These are phyloP conservation scores for Cladosporium sp. DNA, from an alignment of 2,329 filamentous ascomycete species.

Conservation along the genomic window DNA sequence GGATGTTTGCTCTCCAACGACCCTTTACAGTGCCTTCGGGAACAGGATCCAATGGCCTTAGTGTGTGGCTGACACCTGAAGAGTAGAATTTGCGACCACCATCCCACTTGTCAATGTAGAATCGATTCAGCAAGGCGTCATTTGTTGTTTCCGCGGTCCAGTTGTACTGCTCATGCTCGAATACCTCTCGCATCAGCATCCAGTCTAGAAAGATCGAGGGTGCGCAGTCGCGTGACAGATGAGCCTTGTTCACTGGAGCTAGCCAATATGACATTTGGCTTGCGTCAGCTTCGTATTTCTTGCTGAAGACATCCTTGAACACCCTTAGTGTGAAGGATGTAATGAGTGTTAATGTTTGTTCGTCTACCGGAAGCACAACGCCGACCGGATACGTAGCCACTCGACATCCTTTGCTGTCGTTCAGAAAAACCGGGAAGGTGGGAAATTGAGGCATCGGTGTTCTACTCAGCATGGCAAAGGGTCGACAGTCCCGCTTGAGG, in stretches of 20 bases:
- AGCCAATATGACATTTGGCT: constrained; percentile 78
- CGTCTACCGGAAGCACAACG: constrained; percentile 44
- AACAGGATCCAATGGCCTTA: constrained; percentile 62
- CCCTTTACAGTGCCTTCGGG: constrained; percentile 50
- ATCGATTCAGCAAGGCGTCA: constrained; percentile 44
- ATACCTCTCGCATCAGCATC: constrained; percentile 48
- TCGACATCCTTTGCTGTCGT: constrained; percentile 55
- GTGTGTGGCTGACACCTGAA: constrained; percentile 40
- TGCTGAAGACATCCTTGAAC: constrained; percentile 85
- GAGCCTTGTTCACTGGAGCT: constrained; percentile 48
- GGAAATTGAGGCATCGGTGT: constrained; percentile 61
- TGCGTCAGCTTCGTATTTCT: constrained; percentile 64
- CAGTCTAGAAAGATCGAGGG: constrained; percentile 52
- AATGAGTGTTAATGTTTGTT: constrained; percentile 51
- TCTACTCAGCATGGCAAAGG: constrained; percentile 69
- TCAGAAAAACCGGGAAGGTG: constrained; percentile 68
- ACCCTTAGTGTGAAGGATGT: constrained; percentile 69
- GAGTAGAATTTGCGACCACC: constrained; percentile 58
- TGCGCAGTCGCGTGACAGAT: neutral
- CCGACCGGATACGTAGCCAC: constrained; percentile 36
- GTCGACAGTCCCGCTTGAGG: constrained; percentile 57
- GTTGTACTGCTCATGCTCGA: constrained; percentile 34
- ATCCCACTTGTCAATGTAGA: constrained; percentile 54
- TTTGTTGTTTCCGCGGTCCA: constrained; percentile 43
- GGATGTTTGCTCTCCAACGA: constrained; percentile 57